Evolutionary conservation across 768 basidiomycete genomes (phyloP).

Genomic region (Auricularia sp.): DNA sequence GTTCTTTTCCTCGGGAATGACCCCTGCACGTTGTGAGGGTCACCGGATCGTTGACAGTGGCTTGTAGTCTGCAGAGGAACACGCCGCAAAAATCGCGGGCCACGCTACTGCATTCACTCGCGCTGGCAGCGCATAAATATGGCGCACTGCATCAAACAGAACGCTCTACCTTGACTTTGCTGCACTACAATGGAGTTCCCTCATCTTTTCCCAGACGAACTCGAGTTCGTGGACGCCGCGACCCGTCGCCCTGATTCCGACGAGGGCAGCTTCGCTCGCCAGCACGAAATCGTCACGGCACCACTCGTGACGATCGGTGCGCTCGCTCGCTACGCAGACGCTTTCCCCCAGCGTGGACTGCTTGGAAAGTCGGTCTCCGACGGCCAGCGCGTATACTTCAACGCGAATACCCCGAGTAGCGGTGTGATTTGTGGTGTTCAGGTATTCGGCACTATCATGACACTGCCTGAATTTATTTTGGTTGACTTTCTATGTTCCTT

Average conservation of each 20-base stretch:
- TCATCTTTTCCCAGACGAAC: not conserved
- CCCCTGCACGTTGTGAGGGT: no score
- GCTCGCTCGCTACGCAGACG: not conserved
- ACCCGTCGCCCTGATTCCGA: not conserved
- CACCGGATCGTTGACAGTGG: no score
- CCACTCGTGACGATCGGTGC: not conserved
- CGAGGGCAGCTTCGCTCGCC: not conserved
- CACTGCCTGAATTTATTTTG: no score
- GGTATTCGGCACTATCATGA: not conserved
- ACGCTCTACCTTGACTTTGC: no score
- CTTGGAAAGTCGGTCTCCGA: not conserved
- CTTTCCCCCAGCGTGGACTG: not conserved
- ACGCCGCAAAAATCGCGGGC: no score
- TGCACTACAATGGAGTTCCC: no score
- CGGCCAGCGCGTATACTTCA: conserved; percentile 6
- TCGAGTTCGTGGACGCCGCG: not conserved
- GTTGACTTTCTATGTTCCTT: not conserved
- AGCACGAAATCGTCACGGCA: not conserved
- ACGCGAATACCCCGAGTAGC: conserved; percentile 55
- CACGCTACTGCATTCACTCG: no score
- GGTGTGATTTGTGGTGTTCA: conserved; percentile 58
- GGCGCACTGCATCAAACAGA: no score
- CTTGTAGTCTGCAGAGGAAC: no score
- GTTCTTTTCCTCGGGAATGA: no score
- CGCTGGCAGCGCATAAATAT: no score